Evolutionary conservation across 2,329 filamentous ascomycete species (phyloP).

Genomic region (Alternaria novae-zelandiae): DNA sequence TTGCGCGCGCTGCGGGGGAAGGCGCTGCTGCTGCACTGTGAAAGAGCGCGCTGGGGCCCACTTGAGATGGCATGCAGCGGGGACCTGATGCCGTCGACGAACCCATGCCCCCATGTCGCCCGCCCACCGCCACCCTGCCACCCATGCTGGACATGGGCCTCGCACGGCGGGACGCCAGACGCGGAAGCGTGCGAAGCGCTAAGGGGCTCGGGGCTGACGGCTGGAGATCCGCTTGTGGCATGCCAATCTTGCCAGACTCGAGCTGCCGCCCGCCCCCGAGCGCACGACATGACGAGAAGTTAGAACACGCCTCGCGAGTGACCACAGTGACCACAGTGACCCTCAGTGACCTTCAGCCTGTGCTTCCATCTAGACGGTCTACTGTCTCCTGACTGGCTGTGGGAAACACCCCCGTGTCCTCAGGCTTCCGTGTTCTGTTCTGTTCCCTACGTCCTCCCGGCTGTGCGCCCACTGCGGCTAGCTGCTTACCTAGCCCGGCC

Average conservation of each 20-base stretch:
- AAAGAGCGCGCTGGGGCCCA: slow-evolving; percentile 8
- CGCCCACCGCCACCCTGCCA: not conserved
- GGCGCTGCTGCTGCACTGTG: slow-evolving; percentile 17
- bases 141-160: not conserved
- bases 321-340: not conserved
- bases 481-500: slow-evolving; percentile 3
- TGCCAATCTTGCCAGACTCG: slow-evolving; percentile 6
- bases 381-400: not conserved
- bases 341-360: not conserved
- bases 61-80: slow-evolving; percentile 15
- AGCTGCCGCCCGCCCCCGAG: not conserved
- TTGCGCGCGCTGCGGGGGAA: slow-evolving; percentile 15
- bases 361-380: not conserved
- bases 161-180: slow-evolving; percentile 12
- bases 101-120: slow-evolving; percentile 7
- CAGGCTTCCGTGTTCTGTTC: not conserved
- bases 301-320: not conserved
- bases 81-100: slow-evolving; percentile 12
- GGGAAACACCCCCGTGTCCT: not conserved
- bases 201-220: slow-evolving; percentile 11
- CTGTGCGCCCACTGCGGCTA: slow-evolving; percentile 7
- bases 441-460: not conserved
- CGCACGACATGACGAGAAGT: not conserved
- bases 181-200: slow-evolving; percentile 10
- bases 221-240: slow-evolving; percentile 9